Base-by-base conservation (phyloP, 768 basidiomycete species). In the Hygrocybe punicea region DNA sequence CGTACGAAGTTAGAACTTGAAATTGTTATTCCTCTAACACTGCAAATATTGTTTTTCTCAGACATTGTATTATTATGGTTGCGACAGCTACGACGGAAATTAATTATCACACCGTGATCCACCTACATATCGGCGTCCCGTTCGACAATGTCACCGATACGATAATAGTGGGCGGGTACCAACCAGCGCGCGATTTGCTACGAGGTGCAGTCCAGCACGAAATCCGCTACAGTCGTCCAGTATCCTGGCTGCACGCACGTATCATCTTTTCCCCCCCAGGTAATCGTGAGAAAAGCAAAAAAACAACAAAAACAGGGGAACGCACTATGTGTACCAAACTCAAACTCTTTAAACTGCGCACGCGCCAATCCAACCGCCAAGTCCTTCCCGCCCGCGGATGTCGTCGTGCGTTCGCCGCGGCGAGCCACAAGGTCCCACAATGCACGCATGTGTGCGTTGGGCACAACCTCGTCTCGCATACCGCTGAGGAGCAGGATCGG, bases 401-500 rank as follows among this genome's bases (percentile, higher is more conserved):
- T 77, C 62, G 71, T 76, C 60, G 45, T 23, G 17, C 45, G 45
- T 23, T 79, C 79, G 9, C 82, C 84, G 39, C 83, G 76, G 33
- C 75, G 77, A 11, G 81, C 77, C 6, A 87, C 74, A 37, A 84
- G 78, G 60, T 84, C 81, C 83, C 87, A 90, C 3, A 90, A 75
- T 5, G 81, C 81, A 21, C 77, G 76, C 90, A 95, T 93, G 63
- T 93, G 90, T 55, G 78, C 75, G 48, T 80, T 79, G 11, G 87
- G 89, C 2, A 95, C 86, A 7, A 93, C 77, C 59, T 88, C 84
- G 62, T 95, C 92, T 33, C 65, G 67, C 44, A 68, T 64, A 19
- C 95, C 95, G 53, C 87, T 88, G 24, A 98, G 72, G 81, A 96
- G 87, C 17, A 97, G 77, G 9, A 94, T 85, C 0, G 92, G 92